These are phyloP conservation scores for Gracilaria vermiculophylla DNA, from an alignment of 23 red algal genomes.

Conservation along the genomic window DNA sequence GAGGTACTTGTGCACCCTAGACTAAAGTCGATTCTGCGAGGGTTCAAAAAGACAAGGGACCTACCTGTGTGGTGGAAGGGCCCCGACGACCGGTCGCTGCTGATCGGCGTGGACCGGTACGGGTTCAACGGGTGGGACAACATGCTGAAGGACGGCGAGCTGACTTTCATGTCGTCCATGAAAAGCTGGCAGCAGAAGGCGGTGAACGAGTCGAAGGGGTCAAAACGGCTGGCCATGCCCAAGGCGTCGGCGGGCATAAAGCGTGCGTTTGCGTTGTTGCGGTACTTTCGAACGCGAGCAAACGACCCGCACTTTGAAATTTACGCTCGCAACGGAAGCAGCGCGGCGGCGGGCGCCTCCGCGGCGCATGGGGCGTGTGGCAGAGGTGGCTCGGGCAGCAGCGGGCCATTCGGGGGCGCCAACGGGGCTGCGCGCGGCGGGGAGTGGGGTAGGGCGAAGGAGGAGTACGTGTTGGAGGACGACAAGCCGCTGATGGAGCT, in stretches of 20 bases:
- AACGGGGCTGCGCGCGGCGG: neutral
- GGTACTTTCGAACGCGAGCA: slow-evolving; percentile 49
- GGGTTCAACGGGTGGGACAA: slow-evolving; percentile 79
- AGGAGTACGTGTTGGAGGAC: neutral
- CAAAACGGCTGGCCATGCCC: slow-evolving; percentile 41
- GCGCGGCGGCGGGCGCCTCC: neutral
- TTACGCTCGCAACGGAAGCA: neutral
- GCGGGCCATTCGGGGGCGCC: no score
- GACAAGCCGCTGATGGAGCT: slow-evolving; percentile 31
- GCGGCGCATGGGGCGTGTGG: neutral
- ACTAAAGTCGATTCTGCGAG: slow-evolving; percentile 44
- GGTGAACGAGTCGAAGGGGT: slow-evolving; percentile 6
- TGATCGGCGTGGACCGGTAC: slow-evolving; percentile 90
- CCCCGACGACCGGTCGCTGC: slow-evolving; percentile 74
- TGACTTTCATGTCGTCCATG: slow-evolving; percentile 61
- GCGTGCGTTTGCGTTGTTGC: slow-evolving; percentile 39
- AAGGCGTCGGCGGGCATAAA: slow-evolving; percentile 41
- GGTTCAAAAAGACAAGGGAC: slow-evolving; percentile 68
- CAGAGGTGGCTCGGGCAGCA: neutral
- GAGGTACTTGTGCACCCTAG: slow-evolving; percentile 56
- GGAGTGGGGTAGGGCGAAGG: neutral
- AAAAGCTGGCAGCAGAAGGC: slow-evolving; percentile 29
- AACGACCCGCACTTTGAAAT: slow-evolving; percentile 63
- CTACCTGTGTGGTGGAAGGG: slow-evolving; percentile 89
- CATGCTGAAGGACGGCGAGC: slow-evolving; percentile 75